Evolutionary conservation across 305 asterid genomes (phyloP), one percentile per base, ranked within the genome.

Genomic region (Lippia alba): DNA sequence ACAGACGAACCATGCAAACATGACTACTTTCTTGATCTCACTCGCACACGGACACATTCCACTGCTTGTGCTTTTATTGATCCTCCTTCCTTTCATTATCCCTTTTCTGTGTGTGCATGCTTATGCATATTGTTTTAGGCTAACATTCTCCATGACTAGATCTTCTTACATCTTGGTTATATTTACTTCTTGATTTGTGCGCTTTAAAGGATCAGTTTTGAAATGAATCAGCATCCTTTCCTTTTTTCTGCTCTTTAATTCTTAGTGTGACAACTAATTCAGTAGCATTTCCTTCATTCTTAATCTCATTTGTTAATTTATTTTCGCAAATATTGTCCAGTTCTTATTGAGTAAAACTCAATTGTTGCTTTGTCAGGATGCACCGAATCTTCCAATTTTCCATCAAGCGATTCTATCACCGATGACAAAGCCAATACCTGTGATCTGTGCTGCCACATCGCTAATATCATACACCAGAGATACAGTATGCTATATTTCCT

Each of bases 401-500:
- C 86, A 80, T 77, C 96, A 86, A 75, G 88, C 96, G 12, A 56
- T 95, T 68, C 79, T 90, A 69, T 92, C 98, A 69, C 86, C 83
- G 16, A 74, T 64, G 68, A 80, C 86, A 44, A 92, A 84, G 84
- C 98, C 99, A 50, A 73, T 92, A 67, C 96, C 93, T 53, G 87
- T 90, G 80, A 72, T 86, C 77, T 71, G 87, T 75, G 94, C 97
- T 50, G 89, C 85, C 75, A 79, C 82, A 74, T 95, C 99, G 24
- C 80, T 92, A 79, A 84, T 87, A 64, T 92, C 99, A 44, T 90
- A 80, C 84, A 83, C 82, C 76, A 86, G 74, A 59, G 66, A 86
- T 81, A 75, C 82, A 67, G 99, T 94, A 92, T 69, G 96, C 30
- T 74, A 58, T 71, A 15, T 76, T 72, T 66, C 78, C 48, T 66